These are phyloP conservation scores for Incumbomyces lentus DNA, from an alignment of 2,329 filamentous ascomycete species.

Conservation along the genomic window DNA sequence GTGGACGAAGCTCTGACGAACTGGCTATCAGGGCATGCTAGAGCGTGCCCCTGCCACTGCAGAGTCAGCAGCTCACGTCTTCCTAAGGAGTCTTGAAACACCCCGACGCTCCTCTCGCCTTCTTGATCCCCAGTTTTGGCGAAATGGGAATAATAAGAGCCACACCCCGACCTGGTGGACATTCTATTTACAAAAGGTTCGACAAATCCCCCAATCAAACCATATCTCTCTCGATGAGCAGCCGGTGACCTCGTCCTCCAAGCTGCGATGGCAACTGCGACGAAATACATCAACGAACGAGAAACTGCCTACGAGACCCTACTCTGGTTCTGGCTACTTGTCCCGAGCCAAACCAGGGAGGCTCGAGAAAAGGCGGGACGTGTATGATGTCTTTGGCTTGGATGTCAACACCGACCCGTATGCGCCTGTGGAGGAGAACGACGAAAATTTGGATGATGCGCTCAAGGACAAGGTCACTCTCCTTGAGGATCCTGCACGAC, in stretches of 20 bases:
- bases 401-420: too few species aligned
- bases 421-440: too few species aligned
- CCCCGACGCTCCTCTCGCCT: conserved; percentile 28
- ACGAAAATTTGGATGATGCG: too few species aligned
- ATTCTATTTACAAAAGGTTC: conserved; percentile 21
- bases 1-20: too few species aligned
- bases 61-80: conserved; percentile 39
- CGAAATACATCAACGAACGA: background rate
- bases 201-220: conserved; percentile 1
- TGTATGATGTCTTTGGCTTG: too few species aligned
- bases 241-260: background rate
- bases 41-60: conserved; percentile 41
- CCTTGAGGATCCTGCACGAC: too few species aligned
- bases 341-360: too few species aligned
- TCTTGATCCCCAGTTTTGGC: conserved; percentile 30
- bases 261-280: too few species aligned
- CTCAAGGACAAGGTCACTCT: too few species aligned
- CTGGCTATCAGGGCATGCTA: conserved; percentile 35
- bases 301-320: conserved; percentile 13
- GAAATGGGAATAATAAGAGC: conserved; percentile 23
- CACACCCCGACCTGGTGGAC: conserved; percentile 28
- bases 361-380: too few species aligned
- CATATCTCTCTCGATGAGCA: background rate
- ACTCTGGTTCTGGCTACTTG: too few species aligned
- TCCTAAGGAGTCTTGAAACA: conserved; percentile 31